phyloP scores from a whole-genome alignment of 441 rosid species.

The Geranium incanum region DNA sequence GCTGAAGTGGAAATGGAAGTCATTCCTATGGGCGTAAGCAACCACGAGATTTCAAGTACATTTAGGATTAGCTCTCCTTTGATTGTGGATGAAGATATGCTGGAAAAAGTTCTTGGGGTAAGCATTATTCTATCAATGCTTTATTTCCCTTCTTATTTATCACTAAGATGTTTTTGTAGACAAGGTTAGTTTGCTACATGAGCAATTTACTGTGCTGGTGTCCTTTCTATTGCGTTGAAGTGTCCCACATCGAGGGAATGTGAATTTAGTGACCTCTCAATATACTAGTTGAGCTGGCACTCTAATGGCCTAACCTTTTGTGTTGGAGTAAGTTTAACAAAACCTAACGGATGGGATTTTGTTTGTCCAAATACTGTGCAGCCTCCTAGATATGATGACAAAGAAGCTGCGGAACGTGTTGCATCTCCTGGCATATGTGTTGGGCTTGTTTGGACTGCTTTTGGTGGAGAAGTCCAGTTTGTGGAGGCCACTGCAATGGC shows the following conservation, averaged over 20 bases:
- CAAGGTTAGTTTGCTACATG: not conserved
- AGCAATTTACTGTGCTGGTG: constrained; percentile 4
- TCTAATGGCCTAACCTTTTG: not conserved
- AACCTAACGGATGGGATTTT: constrained; percentile 12
- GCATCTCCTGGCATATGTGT: constrained; percentile 88
- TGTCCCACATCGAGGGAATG: no score
- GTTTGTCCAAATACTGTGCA: constrained; percentile 35
- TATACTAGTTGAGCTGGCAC: no score
- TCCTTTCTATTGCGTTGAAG: no score
- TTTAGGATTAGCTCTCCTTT: constrained; percentile 62
- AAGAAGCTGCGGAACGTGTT: constrained; percentile 87
- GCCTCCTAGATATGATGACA: constrained; percentile 94
- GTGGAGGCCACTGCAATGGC: constrained; percentile 87
- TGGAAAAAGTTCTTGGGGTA: constrained; percentile 93
- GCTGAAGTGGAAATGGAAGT: constrained; percentile 98
- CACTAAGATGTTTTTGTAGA: not conserved
- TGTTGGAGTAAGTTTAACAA: constrained; percentile 6
- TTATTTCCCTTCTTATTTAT: not conserved
- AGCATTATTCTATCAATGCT: constrained; percentile 14
- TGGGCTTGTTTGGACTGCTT: constrained; percentile 93
- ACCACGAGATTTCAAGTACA: constrained; percentile 60
- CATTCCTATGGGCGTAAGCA: constrained; percentile 75
- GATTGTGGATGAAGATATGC: constrained; percentile 80
- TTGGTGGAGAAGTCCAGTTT: constrained; percentile 98
- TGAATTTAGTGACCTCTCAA: no score